Evolutionary conservation across 495 filamentous ascomycete genomes (phyloP).

Genomic region (Xylaria sp.): DNA sequence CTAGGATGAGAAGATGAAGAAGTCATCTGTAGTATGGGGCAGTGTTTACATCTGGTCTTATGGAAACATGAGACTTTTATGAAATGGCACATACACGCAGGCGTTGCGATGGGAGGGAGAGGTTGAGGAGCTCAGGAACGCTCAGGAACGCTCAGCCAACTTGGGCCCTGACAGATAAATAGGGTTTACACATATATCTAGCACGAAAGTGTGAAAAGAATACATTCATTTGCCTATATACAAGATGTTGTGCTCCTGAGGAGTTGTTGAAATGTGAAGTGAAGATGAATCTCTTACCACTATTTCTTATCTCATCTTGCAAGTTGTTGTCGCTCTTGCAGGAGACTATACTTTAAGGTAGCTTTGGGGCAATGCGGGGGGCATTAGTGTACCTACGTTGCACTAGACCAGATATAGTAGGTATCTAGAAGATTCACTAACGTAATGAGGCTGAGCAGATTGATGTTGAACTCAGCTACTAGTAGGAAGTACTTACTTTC

Average conservation of each 20-base stretch:
- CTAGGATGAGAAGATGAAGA: neutral
- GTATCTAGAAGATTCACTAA: neutral
- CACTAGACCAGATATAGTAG: too few species aligned
- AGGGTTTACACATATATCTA: slow-evolving; percentile 14
- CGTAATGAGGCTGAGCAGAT: slow-evolving; percentile 16
- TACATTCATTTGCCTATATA: slow-evolving; percentile 12
- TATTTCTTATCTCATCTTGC: too few species aligned
- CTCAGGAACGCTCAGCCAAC: slow-evolving; percentile 14
- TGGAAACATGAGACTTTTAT: neutral
- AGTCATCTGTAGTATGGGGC: neutral
- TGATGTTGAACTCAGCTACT: neutral
- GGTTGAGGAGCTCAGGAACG: neutral
- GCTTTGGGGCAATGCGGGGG: neutral
- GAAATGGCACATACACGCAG: neutral
- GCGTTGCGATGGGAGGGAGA: neutral
- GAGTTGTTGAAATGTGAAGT: neutral
- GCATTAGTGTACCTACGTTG: neutral
- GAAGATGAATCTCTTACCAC: too few species aligned
- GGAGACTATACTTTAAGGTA: neutral
- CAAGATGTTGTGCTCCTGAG: neutral
- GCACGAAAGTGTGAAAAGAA: neutral
- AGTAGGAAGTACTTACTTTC: too few species aligned
- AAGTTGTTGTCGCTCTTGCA: neutral
- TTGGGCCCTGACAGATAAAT: slow-evolving; percentile 5
- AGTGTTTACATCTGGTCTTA: neutral